Base-by-base conservation (phyloP, 169 alveolate species). In the Eimeria tenella region DNA sequence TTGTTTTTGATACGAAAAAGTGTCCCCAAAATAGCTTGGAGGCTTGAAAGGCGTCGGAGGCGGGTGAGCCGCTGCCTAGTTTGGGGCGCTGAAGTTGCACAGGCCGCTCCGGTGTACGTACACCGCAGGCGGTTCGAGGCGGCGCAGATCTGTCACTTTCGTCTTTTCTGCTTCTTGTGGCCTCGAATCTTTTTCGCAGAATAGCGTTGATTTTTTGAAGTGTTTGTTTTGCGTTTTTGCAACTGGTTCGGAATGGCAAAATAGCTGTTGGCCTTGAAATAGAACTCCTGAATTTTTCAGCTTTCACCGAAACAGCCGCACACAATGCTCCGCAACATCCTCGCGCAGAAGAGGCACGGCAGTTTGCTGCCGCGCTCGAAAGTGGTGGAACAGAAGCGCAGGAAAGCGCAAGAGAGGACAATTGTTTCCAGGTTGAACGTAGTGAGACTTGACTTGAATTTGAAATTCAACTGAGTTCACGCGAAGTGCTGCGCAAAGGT, bases 391-490 rank as follows among this genome's bases (percentile, higher is more conserved):
- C 90, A 82, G 75, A 82, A 58, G 17, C 90, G 90, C 23, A 74
- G 90, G 11, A 82, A 82, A 31, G 90, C 90, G 2, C 90, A 60
- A 58, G 90, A 82, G 11, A 82, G 90, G 90, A 82, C 90, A 13
- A 23, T 82, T 60, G 90, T 82, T 31, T 82, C 90, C 56, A n/a
- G 90, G 75, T 31, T 82, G 52, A 82, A 82, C 25, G 90, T 58
- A 60, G 90, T 82, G 90, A 82, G 90, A 55, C 55, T 13, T 13
- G 6, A 55, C 70, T 4, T 19, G 21, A n/a, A 58, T 10, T 58
- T 31, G 42, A 31, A 31, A 31, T 31, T 31, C 42, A 31, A 31
- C 42, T 31, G 42, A 31, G 42, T 31, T 31, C 42, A 31, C 42
- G 2, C 42, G n/a, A 31, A 31, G 42, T 31, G 42, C 42, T 2